Evolutionary conservation across 164 flowering plant species (phyloP), one percentile per base, ranked within the genome.

Genomic region (Nymphaea thermarum): DNA sequence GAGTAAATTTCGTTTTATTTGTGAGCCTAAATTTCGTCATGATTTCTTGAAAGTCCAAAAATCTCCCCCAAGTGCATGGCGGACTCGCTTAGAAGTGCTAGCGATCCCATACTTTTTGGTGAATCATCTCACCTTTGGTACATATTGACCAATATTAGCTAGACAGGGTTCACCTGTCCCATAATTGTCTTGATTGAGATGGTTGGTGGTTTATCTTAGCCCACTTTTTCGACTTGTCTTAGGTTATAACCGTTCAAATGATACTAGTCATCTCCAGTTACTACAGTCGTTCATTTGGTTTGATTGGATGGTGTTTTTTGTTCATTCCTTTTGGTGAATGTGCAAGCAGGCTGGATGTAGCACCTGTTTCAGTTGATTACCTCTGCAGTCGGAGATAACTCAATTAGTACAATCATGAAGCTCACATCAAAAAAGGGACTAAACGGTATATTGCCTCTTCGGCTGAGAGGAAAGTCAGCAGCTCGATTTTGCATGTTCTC

Each of bases 401-500:
- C 8, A 8, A 51, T 51, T 51, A 15, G 12, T 51, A 67, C 51
- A 70, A 80, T 68, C 44, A 89, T 91, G 98, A 82, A 86, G 74
- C 59, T 76, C 42, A 83, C 80, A 71, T 73, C 84, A 43, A 93
- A 81, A 83, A 93, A 84, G 80, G 79, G 86, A 59, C 91, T 91
- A 95, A 86, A 79, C 65, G 73, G 86, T 8, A 67, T 83, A n/a
- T 67, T 80, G 60, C 91, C 90, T 59, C 72, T 81, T 65, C 84
- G 77, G 63, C 71, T 85, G 70, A 82, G 77, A 70, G 82, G 78
- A 60, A 88, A 91, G 73, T 82, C 96, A 41, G 83, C 85, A 17
- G 73, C 86, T 11, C 84, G 85, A 43, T 91, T 91, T 74, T 84
- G 91, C 78, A 60, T 91, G 69, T 85, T 93, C 77, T 78, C 93